phyloP scores from a whole-genome alignment of 352 stramenopile genomes.

The Pythium folliculosum region DNA sequence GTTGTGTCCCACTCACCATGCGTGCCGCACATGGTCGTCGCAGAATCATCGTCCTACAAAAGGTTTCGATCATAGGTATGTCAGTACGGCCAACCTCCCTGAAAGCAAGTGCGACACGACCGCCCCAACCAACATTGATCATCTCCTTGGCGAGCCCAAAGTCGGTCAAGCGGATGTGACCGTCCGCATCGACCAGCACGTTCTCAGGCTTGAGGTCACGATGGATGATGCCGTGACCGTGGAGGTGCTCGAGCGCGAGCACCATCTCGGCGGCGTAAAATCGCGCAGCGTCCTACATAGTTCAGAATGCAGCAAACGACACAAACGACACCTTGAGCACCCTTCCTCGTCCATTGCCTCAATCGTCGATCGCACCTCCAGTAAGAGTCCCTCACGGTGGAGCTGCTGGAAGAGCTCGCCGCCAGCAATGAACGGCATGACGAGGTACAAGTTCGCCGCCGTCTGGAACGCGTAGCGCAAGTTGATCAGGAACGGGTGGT shows the following conservation, averaged over 20 bases:
- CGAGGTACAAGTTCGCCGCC: conserved; percentile 76
- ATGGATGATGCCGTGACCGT: conserved; percentile 79
- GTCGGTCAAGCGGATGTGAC: conserved; percentile 85
- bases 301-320: background rate
- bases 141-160: conserved; percentile 87
- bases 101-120: background rate
- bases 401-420: conserved; percentile 51
- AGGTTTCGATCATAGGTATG: background rate
- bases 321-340: background rate
- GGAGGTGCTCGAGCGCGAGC: conserved; percentile 75
- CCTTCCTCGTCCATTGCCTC: too few species aligned
- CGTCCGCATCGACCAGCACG: conserved; percentile 73
- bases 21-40: conserved; percentile 83
- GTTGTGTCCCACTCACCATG: conserved; percentile 41
- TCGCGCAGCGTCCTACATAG: conserved; percentile 50
- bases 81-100: background rate
- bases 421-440: conserved; percentile 63
- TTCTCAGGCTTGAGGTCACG: conserved; percentile 87
- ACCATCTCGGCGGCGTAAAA: conserved; percentile 88
- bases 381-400: conserved; percentile 39
- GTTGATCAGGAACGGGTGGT: conserved; percentile 82
- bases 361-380: conserved; percentile 27
- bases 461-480: conserved; percentile 85
- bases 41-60: conserved; percentile 63
- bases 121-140: conserved; percentile 41